Percentiles rank a stretch among this genome's conserved stretches.
These are phyloP conservation scores for Salix purpurea DNA, from an alignment of 345 rosid genomes.

Conservation along the genomic window DNA sequence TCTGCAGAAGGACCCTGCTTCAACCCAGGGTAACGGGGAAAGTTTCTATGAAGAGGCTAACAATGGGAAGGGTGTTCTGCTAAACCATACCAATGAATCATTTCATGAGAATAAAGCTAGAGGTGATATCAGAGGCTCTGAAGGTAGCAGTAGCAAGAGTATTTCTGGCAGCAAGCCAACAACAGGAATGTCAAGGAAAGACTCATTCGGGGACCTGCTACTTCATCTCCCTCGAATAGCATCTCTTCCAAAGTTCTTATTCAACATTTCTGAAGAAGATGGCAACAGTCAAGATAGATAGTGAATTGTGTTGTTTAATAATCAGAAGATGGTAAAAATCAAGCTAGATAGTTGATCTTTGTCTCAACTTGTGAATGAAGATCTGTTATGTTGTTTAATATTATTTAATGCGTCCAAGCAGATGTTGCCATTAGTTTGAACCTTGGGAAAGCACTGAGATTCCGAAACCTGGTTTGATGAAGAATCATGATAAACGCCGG, in stretches of 20 bases:
- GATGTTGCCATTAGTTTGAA: slow-evolving; percentile 12
- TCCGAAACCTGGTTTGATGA: slow-evolving; percentile 59
- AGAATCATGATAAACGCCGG: slow-evolving; percentile 38
- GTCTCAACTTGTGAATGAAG: slow-evolving; percentile 10
- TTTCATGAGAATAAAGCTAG: slow-evolving; percentile 25
- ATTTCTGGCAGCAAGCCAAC: slow-evolving; percentile 52
- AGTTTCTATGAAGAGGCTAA: slow-evolving; percentile 24
- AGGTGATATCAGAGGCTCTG: slow-evolving; percentile 31
- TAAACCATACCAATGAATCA: slow-evolving; percentile 19
- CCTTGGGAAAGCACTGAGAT: slow-evolving; percentile 36
- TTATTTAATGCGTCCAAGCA: not conserved
- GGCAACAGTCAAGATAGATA: slow-evolving; percentile 56
- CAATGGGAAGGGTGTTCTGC: slow-evolving; percentile 33
- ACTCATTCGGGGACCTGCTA: slow-evolving; percentile 76
- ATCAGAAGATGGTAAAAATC: not conserved
- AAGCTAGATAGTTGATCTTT: slow-evolving; percentile 1
- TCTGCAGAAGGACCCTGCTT: slow-evolving; percentile 64
- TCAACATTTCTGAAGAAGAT: slow-evolving; percentile 84
- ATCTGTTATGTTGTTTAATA: slow-evolving; percentile 12
- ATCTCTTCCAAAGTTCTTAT: slow-evolving; percentile 88
- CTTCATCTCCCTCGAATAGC: slow-evolving; percentile 86
- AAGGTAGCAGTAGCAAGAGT: slow-evolving; percentile 36
- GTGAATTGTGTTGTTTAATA: slow-evolving; percentile 5
- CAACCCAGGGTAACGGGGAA: slow-evolving; percentile 44
- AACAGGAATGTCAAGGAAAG: slow-evolving; percentile 82